These are phyloP conservation scores for Aristolochia fimbriata DNA, from an alignment of 164 flowering plant genomes.

Conservation along the genomic window DNA sequence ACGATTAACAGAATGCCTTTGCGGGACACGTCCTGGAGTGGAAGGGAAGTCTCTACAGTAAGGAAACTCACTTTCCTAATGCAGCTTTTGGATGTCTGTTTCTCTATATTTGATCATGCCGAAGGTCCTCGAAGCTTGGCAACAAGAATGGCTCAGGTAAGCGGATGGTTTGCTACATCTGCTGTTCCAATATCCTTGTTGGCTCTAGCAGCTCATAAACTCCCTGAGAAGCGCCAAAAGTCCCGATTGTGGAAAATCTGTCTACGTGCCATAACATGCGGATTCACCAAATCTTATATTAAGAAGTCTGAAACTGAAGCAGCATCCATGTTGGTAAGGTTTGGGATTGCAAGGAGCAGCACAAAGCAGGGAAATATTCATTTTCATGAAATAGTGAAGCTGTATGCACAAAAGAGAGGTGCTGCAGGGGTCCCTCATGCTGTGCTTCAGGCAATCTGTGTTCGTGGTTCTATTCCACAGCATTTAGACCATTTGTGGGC, in stretches of 20 bases:
- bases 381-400: slow-evolving; percentile 58
- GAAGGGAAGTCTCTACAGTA: slow-evolving; percentile 38
- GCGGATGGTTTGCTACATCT: slow-evolving; percentile 91
- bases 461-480: slow-evolving; percentile 35
- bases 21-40: slow-evolving; percentile 46
- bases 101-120: slow-evolving; percentile 92
- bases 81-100: slow-evolving; percentile 88
- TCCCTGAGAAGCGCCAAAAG: slow-evolving; percentile 44
- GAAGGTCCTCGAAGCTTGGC: slow-evolving; percentile 85
- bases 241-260: slow-evolving; percentile 41
- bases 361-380: slow-evolving; percentile 41
- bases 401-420: slow-evolving; percentile 59
- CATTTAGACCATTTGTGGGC: slow-evolving; percentile 87
- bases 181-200: slow-evolving; percentile 54
- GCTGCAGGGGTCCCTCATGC: slow-evolving; percentile 52
- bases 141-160: slow-evolving; percentile 73
- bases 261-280: slow-evolving; percentile 49
- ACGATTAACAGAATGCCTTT: slow-evolving; percentile 78
- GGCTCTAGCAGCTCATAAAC: slow-evolving; percentile 56
- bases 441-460: slow-evolving; percentile 54
- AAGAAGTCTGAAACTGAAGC: slow-evolving; percentile 78
- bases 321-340: slow-evolving; percentile 63
- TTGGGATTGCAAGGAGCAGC: slow-evolving; percentile 65
- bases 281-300: slow-evolving; percentile 39
- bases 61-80: slow-evolving; percentile 54